Base-by-base conservation (phyloP, 2,329 filamentous ascomycete species). In the Stenocarpella maydis region DNA sequence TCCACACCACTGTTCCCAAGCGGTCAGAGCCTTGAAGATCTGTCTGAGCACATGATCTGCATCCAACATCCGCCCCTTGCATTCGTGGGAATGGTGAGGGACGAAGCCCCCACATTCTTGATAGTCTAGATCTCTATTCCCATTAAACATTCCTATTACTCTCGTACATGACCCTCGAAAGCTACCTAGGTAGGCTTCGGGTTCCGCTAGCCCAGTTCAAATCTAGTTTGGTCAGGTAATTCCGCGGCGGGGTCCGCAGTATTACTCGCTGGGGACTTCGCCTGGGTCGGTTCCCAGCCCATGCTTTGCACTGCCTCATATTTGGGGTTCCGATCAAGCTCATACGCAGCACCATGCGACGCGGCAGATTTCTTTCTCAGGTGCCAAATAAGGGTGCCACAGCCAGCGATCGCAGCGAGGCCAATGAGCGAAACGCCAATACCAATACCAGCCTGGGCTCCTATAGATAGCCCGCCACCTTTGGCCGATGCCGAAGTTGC, bases 101-200 rank as follows among this genome's bases (percentile, higher is more conserved):
- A 21, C 9, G 65, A n/a, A 26, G 65, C 47, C 7, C 65, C 65
- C 9, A 67, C 53, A 1, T 67, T 67, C n/a, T 28, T 67, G 15
- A 3, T 67, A 15, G 65, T 50, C 31, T 34, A 34, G 9, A 9
- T 37, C 7, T 37, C 34, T 37, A 37, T 37, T 37, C 34, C 6
- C 9, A 37, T 12, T 12, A 37, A 37, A 12, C 9, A 37, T 37
- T 37, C 9, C 34, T 12, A 37, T 37, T 37, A 7, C 34, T 37
- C 34, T 37, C 34, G 34, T 37, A 12, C 9, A 37, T 0, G 19
- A n/a, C 2, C 19, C 17, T 45, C 9, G 17, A 19, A 45, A n/a
- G n/a, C n/a, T n/a, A n/a, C n/a, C n/a, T n/a, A n/a, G 41, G 7
- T 21, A 2, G 41, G 9, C 9, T 45, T n/a, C 19, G 2, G 17